Conservation (phyloP, 768 basidiomycete species). For the Leccinum incarnatum region DNA sequence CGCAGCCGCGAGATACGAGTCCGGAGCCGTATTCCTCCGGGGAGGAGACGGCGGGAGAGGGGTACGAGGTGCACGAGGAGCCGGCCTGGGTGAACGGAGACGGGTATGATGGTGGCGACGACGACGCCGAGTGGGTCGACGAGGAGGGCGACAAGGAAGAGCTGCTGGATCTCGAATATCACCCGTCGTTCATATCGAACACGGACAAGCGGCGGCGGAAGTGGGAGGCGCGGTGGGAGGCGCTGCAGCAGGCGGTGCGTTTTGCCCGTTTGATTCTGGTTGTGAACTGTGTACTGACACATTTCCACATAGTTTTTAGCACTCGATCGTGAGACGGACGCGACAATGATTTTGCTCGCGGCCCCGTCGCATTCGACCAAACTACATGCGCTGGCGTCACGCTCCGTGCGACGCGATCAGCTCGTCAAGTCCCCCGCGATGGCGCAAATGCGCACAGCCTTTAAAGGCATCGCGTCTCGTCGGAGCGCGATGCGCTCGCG, state of each 20-base stretch:
- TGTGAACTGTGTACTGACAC: not conserved
- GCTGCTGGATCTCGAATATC: conserved; percentile 71
- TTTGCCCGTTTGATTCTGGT: not conserved
- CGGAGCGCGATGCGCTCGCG: conserved; percentile 48
- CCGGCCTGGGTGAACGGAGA: conserved; percentile 35
- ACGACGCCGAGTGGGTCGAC: conserved; percentile 66
- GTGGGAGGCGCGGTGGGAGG: conserved; percentile 78
- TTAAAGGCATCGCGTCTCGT: conserved; percentile 57
- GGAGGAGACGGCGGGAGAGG: conserved; percentile 78
- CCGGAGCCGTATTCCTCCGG: conserved; percentile 74
- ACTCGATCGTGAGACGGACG: conserved; percentile 77
- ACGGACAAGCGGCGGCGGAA: conserved; percentile 63
- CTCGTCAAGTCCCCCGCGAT: conserved; percentile 49
- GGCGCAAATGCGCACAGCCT: conserved; percentile 51
- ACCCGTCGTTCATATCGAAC: conserved; percentile 66
- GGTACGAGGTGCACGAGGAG: conserved; percentile 40
- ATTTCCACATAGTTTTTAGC: conserved; percentile 58
- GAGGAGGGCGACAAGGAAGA: conserved; percentile 72
- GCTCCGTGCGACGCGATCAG: conserved; percentile 62
- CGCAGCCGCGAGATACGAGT: conserved; percentile 75
- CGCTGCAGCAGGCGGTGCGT: conserved; percentile 65
- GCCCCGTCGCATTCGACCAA: conserved; percentile 73
- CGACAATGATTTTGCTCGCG: conserved; percentile 71
- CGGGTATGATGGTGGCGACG: conserved; percentile 14
- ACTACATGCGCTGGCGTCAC: conserved; percentile 60